Conservation (phyloP, 169 alveolate species). For the Amoebophrya sp. region DNA sequence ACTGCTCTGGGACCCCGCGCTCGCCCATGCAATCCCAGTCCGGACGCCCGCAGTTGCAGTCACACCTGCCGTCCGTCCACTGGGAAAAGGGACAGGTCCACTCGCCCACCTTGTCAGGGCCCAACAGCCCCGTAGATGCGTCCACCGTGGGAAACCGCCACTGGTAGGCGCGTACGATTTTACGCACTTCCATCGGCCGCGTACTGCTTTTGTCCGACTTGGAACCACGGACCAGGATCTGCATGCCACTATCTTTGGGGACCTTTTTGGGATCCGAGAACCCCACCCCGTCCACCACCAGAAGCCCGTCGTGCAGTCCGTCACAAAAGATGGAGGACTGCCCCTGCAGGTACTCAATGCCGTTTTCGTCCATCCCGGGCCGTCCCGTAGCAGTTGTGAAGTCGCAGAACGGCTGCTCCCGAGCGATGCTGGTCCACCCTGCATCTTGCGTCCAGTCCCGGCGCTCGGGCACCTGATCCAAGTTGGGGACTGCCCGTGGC, state of each 20-base stretch:
- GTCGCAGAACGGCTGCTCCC: not conserved
- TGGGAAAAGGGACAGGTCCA: not conserved
- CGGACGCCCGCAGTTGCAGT: not conserved
- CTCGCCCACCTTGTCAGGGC: not conserved
- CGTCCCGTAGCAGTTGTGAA: not conserved
- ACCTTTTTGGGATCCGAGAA: not conserved
- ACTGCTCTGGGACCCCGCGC: not conserved
- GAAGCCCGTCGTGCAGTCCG: constrained; percentile 11
- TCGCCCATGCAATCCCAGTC: constrained; percentile 23
- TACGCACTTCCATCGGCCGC: not conserved
- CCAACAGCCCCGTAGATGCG: not conserved
- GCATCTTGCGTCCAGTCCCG: too few relatives aligned
- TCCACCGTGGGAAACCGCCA: not conserved
- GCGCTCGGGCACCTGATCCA: too few relatives aligned
- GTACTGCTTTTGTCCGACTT: not conserved
- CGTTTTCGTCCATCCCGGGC: not conserved
- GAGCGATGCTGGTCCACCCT: too few relatives aligned
- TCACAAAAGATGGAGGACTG: not conserved
- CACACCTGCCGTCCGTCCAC: not conserved
- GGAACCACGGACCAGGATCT: not conserved
- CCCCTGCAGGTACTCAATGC: not conserved
- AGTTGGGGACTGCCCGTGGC: too few relatives aligned
- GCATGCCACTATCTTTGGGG: not conserved
- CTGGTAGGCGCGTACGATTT: not conserved
- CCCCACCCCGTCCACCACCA: not conserved